These are phyloP conservation scores for Hanseniaspora gamundiae DNA, from an alignment of 1,139 yeast genomes.

Conservation along the genomic window DNA sequence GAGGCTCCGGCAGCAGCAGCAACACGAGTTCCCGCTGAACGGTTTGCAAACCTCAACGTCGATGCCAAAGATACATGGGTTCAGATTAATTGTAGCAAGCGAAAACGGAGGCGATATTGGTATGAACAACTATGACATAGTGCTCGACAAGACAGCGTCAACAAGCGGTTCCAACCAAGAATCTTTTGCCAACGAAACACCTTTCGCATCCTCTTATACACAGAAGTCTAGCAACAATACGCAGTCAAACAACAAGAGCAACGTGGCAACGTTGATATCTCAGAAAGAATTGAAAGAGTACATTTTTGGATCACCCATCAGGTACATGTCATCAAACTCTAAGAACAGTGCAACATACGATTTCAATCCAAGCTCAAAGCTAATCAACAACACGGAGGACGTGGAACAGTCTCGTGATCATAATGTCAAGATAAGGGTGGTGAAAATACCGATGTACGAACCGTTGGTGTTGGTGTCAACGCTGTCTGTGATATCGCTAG, in stretches of 20 bases:
- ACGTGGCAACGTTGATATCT: conserved; percentile 12
- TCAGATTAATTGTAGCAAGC: conserved; percentile 25
- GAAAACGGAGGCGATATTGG: conserved; percentile 27
- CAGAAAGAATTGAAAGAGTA: conserved; percentile 23
- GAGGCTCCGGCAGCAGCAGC: too few relatives aligned
- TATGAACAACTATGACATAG: conserved; percentile 24
- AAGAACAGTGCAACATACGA: background rate
- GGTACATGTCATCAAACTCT: conserved; percentile 1
- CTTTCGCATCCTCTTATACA: too few relatives aligned
- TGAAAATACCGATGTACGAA: conserved; percentile 22
- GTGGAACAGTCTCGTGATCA: conserved; percentile 16
- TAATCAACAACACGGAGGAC: conserved; percentile 17
- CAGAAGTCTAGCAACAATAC: too few relatives aligned
- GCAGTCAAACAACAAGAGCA: conserved; percentile 8
- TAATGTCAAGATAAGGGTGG: conserved; percentile 16
- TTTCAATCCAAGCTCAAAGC: conserved; percentile 20
- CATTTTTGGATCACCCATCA: conserved; percentile 24
- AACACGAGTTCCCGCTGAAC: background rate
- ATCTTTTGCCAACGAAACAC: too few relatives aligned
- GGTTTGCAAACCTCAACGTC: background rate
- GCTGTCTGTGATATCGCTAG: background rate
- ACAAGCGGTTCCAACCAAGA: background rate
- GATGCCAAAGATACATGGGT: conserved; percentile 10
- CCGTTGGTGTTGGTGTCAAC: conserved; percentile 13
- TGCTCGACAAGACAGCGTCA: conserved; percentile 22